phyloP scores from a whole-genome alignment of 2,329 filamentous ascomycete genomes.

The Diaporthe helianthi region DNA sequence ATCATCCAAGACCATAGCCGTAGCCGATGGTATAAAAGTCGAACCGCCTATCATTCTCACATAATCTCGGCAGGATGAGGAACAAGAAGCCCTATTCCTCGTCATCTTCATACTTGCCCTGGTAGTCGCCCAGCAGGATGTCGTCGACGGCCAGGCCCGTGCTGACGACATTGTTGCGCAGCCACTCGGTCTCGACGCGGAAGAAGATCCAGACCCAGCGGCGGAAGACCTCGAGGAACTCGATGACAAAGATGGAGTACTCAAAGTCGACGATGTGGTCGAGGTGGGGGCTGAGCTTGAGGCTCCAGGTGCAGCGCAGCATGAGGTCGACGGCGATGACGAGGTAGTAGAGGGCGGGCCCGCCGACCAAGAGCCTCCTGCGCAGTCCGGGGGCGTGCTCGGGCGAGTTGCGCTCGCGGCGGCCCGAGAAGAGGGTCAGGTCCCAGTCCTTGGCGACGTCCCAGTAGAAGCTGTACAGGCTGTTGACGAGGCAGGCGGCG shows the following conservation, averaged over 20 bases:
- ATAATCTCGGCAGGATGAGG: background rate
- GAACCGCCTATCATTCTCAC: slow-evolving; percentile 2
- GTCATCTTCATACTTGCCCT: slow-evolving; percentile 67
- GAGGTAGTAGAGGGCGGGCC: slow-evolving; percentile 78
- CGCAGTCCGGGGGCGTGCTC: slow-evolving; percentile 82
- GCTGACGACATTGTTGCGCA: slow-evolving; percentile 61
- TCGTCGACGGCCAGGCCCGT: slow-evolving; percentile 68
- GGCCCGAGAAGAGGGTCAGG: slow-evolving; percentile 76
- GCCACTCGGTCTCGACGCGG: slow-evolving; percentile 92
- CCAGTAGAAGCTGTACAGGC: slow-evolving; percentile 97
- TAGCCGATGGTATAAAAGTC: slow-evolving; percentile 4
- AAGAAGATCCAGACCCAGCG: slow-evolving; percentile 99
- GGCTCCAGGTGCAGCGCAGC: slow-evolving; percentile 87
- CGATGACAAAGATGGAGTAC: slow-evolving; percentile 85
- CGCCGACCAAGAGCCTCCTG: slow-evolving; percentile 71
- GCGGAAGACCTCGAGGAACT: slow-evolving; percentile 84
- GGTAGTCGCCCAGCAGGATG: slow-evolving; percentile 77
- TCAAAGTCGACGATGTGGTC: slow-evolving; percentile 88
- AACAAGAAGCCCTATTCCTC: slow-evolving; percentile 45
- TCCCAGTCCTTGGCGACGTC: slow-evolving; percentile 98
- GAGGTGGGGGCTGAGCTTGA: slow-evolving; percentile 83
- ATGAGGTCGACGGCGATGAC: slow-evolving; percentile 81
- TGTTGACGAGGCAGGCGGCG: slow-evolving; percentile 79
- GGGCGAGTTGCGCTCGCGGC: slow-evolving; percentile 62
- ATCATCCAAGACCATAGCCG: slow-evolving; percentile 21